Percentiles rank a stretch among this genome's conserved stretches.
Conservation (phyloP, 306 rosid genomes). For the Dicorynia guianensis region DNA sequence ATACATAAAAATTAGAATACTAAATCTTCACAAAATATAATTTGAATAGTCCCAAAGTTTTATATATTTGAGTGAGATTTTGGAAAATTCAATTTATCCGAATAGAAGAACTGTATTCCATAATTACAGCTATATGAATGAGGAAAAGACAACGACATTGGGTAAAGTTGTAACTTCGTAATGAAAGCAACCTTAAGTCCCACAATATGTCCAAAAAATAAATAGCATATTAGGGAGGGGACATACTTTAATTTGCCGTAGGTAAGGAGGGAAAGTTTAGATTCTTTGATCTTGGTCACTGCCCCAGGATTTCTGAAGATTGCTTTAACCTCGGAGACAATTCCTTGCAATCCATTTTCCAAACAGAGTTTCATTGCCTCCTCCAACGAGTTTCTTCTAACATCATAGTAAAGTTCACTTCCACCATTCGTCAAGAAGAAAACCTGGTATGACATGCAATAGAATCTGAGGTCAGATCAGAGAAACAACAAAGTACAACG, state of each 20-base stretch:
- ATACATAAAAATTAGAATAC: too few species aligned
- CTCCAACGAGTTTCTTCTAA: conserved; percentile 86
- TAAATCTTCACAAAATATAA: too few species aligned
- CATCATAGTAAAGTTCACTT: conserved; percentile 68
- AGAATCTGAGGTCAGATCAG: background rate
- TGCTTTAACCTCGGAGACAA: conserved; percentile 85
- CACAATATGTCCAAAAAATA: background rate
- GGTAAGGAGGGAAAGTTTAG: conserved; percentile 79
- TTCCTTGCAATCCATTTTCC: conserved; percentile 86
- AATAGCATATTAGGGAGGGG: too few species aligned
- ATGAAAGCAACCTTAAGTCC: too few species aligned
- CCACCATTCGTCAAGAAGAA: conserved; percentile 96
- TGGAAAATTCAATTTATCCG: too few species aligned
- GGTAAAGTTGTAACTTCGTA: too few species aligned
- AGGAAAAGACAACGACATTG: too few species aligned
- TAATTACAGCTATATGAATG: too few species aligned
- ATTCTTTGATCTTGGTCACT: conserved; percentile 70
- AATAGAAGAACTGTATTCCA: too few species aligned
- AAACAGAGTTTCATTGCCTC: conserved; percentile 84
- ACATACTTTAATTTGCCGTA: conserved; percentile 86
- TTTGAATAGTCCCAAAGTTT: too few species aligned
- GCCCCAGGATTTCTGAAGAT: conserved; percentile 79
- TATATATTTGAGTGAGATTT: too few species aligned
- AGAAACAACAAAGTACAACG: background rate
- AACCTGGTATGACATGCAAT: conserved; percentile 53